phyloP scores from a whole-genome alignment of 352 stramenopile genomes.

The Ophiocytium majus region DNA sequence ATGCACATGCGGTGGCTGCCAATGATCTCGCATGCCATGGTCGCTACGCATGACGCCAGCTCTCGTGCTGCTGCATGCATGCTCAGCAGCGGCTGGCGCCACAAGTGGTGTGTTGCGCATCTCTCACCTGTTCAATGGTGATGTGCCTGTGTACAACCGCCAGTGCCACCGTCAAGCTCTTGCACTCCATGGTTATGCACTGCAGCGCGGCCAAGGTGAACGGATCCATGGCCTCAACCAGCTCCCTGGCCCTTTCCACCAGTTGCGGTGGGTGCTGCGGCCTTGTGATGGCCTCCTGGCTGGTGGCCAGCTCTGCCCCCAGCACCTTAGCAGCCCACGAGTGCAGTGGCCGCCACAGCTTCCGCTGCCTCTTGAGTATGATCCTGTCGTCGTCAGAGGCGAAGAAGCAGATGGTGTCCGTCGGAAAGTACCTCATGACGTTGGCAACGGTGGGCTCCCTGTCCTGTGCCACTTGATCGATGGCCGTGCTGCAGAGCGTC shows the following conservation, averaged over 20 bases:
- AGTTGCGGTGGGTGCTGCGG: constrained; percentile 65
- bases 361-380: constrained; percentile 56
- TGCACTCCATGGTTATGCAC: constrained; percentile 67
- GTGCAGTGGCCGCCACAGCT: constrained; percentile 59
- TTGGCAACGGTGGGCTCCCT: constrained; percentile 59
- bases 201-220: constrained; percentile 71
- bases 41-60: too few relatives aligned
- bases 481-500: constrained; percentile 72
- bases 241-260: constrained; percentile 59
- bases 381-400: constrained; percentile 58
- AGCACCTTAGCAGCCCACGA: constrained; percentile 59
- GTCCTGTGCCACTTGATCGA: constrained; percentile 67
- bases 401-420: constrained; percentile 72
- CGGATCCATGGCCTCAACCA: constrained; percentile 65
- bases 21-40: too few relatives aligned
- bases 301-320: constrained; percentile 53
- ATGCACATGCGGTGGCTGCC: too few relatives aligned
- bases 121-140: constrained; percentile 38
- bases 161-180: constrained; percentile 72
- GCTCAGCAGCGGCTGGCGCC: too few relatives aligned
- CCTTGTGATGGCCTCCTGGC: constrained; percentile 52
- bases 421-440: constrained; percentile 67
- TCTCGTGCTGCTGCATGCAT: too few relatives aligned
- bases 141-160: constrained; percentile 53
- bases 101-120: too few relatives aligned